These are phyloP conservation scores for Penicillium sp. DNA, from an alignment of 2,329 filamentous ascomycete genomes.

Conservation along the genomic window DNA sequence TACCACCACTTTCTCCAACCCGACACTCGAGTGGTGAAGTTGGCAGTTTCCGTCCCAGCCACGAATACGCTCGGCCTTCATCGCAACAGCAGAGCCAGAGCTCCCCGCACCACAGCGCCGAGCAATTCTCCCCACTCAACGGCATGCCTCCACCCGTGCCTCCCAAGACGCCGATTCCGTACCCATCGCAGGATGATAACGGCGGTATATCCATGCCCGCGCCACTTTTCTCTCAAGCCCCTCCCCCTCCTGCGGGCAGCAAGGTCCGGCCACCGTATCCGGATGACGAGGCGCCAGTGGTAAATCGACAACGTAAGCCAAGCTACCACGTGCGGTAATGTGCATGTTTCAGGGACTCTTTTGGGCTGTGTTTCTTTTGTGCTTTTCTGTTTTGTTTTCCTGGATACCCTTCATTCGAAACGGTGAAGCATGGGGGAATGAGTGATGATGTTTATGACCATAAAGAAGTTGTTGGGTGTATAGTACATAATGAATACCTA, in stretches of 20 bases:
- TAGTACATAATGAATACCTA: neutral
- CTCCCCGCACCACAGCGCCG: constrained; percentile 43
- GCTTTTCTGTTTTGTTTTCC: constrained; percentile 10
- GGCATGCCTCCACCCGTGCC: constrained; percentile 68
- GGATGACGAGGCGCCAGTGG: constrained; percentile 75
- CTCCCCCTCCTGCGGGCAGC: constrained; percentile 23
- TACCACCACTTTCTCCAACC: constrained; percentile 25
- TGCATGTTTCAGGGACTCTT: no score
- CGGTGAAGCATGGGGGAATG: constrained; percentile 24
- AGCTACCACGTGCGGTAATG: constrained; percentile 63
- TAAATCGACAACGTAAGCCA: constrained; percentile 86
- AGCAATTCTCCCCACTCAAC: constrained; percentile 30
- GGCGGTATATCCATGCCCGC: constrained; percentile 40
- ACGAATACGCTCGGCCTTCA: constrained; percentile 35
- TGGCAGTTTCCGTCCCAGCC: constrained; percentile 43
- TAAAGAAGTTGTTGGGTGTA: neutral
- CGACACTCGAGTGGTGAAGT: constrained; percentile 34
- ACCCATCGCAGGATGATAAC: constrained; percentile 39
- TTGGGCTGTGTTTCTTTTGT: constrained; percentile 5
- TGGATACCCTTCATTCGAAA: constrained; percentile 26
- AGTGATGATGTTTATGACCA: constrained; percentile 28
- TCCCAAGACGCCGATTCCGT: constrained; percentile 75
- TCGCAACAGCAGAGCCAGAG: constrained; percentile 29
- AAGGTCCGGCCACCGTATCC: constrained; percentile 71
- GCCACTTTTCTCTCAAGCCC: constrained; percentile 37